Percentiles rank a stretch among this genome's conserved stretches.
phyloP scores from a whole-genome alignment of 495 filamentous ascomycete genomes.

The Hyaloscypha hepaticicola region DNA sequence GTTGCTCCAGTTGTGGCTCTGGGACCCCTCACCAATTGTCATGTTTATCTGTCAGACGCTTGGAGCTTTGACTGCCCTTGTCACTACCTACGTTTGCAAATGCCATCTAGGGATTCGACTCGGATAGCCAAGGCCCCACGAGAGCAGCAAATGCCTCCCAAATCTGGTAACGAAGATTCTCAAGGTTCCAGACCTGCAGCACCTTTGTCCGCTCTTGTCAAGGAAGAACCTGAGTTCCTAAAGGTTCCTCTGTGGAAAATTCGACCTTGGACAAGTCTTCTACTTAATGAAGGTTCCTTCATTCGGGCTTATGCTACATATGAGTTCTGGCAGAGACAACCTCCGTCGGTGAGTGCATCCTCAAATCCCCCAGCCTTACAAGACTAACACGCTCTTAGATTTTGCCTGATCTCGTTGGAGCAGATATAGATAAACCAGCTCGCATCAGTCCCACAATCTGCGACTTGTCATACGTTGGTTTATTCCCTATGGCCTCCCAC shows the following conservation, averaged over 20 bases:
- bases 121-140: neutral
- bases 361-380: neutral
- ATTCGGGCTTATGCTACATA: conserved; percentile 29
- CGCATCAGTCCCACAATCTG: conserved; percentile 35
- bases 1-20: conserved; percentile 43
- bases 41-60: conserved; percentile 38
- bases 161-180: neutral
- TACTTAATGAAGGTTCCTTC: conserved; percentile 34
- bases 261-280: conserved; percentile 27
- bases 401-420: conserved; percentile 25
- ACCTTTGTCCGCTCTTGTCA: neutral
- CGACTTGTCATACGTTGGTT: conserved; percentile 47
- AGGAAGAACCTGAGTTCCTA: neutral
- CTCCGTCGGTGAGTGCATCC: conserved; percentile 26
- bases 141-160: neutral
- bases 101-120: neutral
- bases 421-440: conserved; percentile 1
- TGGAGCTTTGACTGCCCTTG: conserved; percentile 41
- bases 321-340: conserved; percentile 27
- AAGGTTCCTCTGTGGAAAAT: conserved; percentile 22
- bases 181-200: neutral
- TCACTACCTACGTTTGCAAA: conserved; percentile 42
- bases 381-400: conserved; percentile 21
- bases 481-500: conserved; percentile 45
- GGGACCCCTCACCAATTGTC: conserved; percentile 39